A percentile compares a stretch with the other conserved stretches of the same genome.
Conservation (phyloP, 2,329 filamentous ascomycete genomes). For the Pseudocercospora eumusae region DNA sequence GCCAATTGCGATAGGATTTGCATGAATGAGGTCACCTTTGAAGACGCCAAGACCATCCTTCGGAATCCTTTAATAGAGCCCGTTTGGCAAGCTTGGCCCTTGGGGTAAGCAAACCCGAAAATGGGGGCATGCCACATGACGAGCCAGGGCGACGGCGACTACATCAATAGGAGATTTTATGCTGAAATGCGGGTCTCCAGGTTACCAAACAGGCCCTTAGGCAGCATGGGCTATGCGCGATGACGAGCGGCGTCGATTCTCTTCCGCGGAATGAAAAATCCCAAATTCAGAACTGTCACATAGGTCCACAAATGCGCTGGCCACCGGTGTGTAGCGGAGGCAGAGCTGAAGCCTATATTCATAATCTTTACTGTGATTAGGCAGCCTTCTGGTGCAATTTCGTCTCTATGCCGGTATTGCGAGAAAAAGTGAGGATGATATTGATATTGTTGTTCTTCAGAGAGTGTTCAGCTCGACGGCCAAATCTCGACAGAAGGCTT, state of each 20-base stretch:
- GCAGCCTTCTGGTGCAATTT: not conserved
- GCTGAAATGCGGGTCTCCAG: too few species aligned
- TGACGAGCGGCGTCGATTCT: not conserved
- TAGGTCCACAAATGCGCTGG: not conserved
- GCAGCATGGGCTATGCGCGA: not conserved
- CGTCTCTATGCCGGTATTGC: not conserved
- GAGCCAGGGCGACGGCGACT: too few species aligned
- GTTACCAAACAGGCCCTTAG: too few species aligned
- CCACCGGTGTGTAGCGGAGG: not conserved
- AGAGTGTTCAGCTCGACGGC: constrained; percentile 26
- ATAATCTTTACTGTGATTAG: not conserved
- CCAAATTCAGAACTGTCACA: not conserved
- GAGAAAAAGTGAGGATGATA: not conserved
- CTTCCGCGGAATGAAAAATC: not conserved
- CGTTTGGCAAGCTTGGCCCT: too few species aligned
- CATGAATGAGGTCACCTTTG: not conserved
- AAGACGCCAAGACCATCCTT: not conserved
- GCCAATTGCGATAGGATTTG: not conserved
- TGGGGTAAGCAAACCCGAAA: too few species aligned
- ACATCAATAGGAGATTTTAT: too few species aligned
- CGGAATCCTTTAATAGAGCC: not conserved
- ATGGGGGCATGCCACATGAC: too few species aligned
- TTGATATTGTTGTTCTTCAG: not conserved
- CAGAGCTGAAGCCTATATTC: not conserved
- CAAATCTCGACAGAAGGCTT: constrained; percentile 31